Conservation (phyloP, 1,139 yeast genomes). For the Kurtzmaniella quercitrusa region DNA sequence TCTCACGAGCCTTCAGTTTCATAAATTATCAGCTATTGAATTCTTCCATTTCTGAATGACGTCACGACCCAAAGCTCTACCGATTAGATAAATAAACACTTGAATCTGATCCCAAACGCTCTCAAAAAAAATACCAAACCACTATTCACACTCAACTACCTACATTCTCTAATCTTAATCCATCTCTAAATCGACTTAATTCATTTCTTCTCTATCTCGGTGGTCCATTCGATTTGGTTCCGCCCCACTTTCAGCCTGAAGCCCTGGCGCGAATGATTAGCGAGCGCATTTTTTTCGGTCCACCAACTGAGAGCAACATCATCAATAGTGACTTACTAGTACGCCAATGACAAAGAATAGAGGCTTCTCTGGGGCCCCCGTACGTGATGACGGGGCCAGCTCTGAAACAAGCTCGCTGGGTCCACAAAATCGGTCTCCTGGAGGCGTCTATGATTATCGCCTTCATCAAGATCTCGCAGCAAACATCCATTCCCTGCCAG, state of each 20-base stretch:
- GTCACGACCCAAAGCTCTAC: too few species aligned
- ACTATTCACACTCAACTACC: not conserved
- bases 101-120: too few species aligned
- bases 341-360: conserved; percentile 1
- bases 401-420: not conserved
- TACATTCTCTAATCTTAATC: too few species aligned
- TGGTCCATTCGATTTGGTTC: too few species aligned
- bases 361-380: not conserved
- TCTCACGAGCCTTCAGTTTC: too few species aligned
- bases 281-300: not conserved
- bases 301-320: not conserved
- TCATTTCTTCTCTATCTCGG: not conserved
- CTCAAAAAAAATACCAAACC: not conserved
- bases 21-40: too few species aligned
- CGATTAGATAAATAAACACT: too few species aligned
- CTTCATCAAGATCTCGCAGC: conserved; percentile 23
- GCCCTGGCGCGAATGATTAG: not conserved
- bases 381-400: conserved; percentile 1
- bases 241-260: not conserved
- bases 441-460: conserved; percentile 33
- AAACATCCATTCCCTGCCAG: conserved; percentile 30
- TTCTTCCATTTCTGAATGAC: too few species aligned
- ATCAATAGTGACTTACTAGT: not conserved
- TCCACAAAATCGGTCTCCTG: not conserved
- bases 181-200: not conserved